Evolutionary conservation across 164 flowering plant genomes (phyloP).

Genomic region (Buxus sempervirens): DNA sequence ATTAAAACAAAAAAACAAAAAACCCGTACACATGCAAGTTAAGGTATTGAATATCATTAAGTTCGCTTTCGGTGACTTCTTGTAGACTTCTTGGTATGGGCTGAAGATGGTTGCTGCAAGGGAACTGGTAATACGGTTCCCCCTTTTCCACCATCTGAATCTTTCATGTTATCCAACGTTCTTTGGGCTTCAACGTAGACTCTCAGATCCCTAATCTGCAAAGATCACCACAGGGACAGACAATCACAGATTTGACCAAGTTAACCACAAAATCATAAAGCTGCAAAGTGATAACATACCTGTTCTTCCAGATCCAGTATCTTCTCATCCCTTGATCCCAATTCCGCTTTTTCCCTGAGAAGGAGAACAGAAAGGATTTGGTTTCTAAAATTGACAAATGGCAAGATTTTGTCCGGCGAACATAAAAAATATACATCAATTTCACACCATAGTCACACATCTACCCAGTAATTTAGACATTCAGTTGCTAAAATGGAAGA

Average conservation of each 20-base stretch:
- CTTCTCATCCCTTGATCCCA: slow-evolving; percentile 46
- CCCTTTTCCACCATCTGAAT: slow-evolving; percentile 56
- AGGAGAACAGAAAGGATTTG: neutral
- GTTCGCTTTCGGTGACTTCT: slow-evolving; percentile 50
- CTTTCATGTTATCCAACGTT: slow-evolving; percentile 50
- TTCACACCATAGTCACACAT: too few relatives aligned
- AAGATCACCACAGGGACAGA: neutral
- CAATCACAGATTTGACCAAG: neutral
- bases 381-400: neutral
- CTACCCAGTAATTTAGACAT: too few relatives aligned
- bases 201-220: slow-evolving; percentile 77
- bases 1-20: too few relatives aligned
- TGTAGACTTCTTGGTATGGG: slow-evolving; percentile 35
- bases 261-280: neutral
- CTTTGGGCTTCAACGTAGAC: slow-evolving; percentile 76
- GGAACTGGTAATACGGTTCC: slow-evolving; percentile 74
- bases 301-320: slow-evolving; percentile 84
- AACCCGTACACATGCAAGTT: too few relatives aligned
- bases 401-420: neutral
- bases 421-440: too few relatives aligned
- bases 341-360: slow-evolving; percentile 39
- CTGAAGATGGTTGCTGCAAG: slow-evolving; percentile 34
- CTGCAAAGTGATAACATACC: slow-evolving; percentile 30
- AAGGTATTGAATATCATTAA: slow-evolving; percentile 13
- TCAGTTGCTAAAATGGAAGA: too few relatives aligned